A percentile compares a stretch with the other conserved stretches of the same genome.
These are phyloP conservation scores for Lunularia cruciata DNA, from an alignment of 225 moss, liverwort and hornwort species.

Conservation along the genomic window DNA sequence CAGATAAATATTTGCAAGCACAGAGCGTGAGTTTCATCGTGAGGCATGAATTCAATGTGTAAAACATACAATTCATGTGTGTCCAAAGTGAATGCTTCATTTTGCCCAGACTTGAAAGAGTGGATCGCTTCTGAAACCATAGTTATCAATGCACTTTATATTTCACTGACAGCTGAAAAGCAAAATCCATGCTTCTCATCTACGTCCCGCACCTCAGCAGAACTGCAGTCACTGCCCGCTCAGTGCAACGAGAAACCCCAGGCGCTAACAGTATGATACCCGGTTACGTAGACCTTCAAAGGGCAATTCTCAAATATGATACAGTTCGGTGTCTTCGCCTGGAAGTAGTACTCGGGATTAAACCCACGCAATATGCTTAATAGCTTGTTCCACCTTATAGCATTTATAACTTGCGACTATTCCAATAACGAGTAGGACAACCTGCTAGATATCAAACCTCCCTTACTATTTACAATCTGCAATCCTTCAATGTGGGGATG, in stretches of 20 bases:
- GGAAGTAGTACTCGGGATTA: not conserved
- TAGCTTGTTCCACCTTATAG: conserved; percentile 2
- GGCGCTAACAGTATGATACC: not conserved
- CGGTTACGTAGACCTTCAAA: not conserved
- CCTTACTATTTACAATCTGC: conserved; percentile 11
- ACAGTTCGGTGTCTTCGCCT: conserved; percentile 4
- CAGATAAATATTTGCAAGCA: too few species aligned
- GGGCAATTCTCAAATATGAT: not conserved
- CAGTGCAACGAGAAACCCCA: not conserved
- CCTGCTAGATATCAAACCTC: not conserved
- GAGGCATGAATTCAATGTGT: too few species aligned
- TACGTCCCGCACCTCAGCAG: not conserved
- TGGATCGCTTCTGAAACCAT: too few species aligned
- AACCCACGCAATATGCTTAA: conserved; percentile 2
- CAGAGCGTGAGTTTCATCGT: too few species aligned
- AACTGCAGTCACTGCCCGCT: not conserved
- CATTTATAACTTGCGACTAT: not conserved
- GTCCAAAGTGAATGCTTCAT: too few species aligned
- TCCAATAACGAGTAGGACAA: not conserved
- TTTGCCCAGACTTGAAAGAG: too few species aligned
- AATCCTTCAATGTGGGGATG: not conserved
- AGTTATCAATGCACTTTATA: too few species aligned
- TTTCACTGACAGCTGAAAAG: too few species aligned
- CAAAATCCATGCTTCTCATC: not conserved
- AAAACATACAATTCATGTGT: too few species aligned